phyloP scores from a whole-genome alignment of 1,284 basidiomycete species.

The Cryptococcus hybrid region DNA sequence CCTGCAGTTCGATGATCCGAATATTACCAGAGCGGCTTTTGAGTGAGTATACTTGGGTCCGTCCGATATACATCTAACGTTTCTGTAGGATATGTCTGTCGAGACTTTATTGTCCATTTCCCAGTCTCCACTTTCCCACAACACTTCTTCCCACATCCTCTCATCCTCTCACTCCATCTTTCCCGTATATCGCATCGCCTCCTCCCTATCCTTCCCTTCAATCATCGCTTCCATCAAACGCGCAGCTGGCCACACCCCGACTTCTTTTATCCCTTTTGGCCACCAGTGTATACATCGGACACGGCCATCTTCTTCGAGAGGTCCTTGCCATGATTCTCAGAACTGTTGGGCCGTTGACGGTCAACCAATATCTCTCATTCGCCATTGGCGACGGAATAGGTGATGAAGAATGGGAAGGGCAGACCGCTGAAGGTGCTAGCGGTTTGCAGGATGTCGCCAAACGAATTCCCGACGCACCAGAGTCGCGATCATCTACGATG shows the following conservation, averaged over 20 bases:
- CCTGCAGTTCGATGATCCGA: slow-evolving; percentile 75
- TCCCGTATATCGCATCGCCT: slow-evolving; percentile 56
- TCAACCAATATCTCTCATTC: slow-evolving; percentile 75
- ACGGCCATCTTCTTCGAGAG: slow-evolving; percentile 72
- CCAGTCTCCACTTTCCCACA: slow-evolving; percentile 65
- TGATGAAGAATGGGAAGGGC: slow-evolving; percentile 49
- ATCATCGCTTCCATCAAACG: slow-evolving; percentile 45
- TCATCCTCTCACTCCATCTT: slow-evolving; percentile 68
- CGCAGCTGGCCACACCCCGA: slow-evolving; percentile 73
- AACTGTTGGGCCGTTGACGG: slow-evolving; percentile 76
- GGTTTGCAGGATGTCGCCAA: slow-evolving; percentile 67
- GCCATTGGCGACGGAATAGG: slow-evolving; percentile 73
- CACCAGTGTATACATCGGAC: slow-evolving; percentile 79
- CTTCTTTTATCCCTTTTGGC: slow-evolving; percentile 84
- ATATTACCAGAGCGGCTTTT: slow-evolving; percentile 72
- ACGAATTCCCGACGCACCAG: neutral
- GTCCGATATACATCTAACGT: slow-evolving; percentile 1
- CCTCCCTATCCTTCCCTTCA: slow-evolving; percentile 67
- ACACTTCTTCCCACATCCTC: slow-evolving; percentile 63
- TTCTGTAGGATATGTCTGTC: slow-evolving; percentile 69
- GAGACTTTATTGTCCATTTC: slow-evolving; percentile 80
- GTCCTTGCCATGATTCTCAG: slow-evolving; percentile 68
- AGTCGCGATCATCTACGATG: neutral
- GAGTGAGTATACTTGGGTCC: slow-evolving; percentile 49
- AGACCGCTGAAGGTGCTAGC: slow-evolving; percentile 61